These are phyloP conservation scores for Colletotrichum spinosum DNA, from an alignment of 2,329 filamentous ascomycete genomes.

Conservation along the genomic window DNA sequence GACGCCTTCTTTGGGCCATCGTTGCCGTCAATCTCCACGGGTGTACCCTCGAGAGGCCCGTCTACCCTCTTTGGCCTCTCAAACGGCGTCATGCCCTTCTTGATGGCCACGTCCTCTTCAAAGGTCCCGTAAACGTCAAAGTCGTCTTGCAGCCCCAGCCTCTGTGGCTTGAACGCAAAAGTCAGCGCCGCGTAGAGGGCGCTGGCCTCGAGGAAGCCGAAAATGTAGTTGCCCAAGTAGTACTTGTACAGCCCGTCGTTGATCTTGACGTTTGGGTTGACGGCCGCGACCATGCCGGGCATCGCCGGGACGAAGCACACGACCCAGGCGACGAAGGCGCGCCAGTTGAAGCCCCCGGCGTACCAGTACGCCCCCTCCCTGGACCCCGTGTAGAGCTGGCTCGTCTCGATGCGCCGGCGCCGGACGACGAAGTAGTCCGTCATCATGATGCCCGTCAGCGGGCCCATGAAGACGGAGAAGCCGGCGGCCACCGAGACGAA, in stretches of 20 bases:
- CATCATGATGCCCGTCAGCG: conserved; percentile 46
- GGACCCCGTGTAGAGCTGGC: conserved; percentile 49
- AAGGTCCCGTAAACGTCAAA: conserved; percentile 37
- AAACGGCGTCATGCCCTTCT: conserved; percentile 36
- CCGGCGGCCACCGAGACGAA: conserved; percentile 44
- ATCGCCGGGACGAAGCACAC: conserved; percentile 46
- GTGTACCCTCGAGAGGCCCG: conserved; percentile 11
- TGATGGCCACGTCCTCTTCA: conserved; percentile 31
- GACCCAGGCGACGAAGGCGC: conserved; percentile 48
- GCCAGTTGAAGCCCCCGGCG: conserved; percentile 48
- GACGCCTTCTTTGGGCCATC: conserved; percentile 3
- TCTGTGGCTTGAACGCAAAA: conserved; percentile 30
- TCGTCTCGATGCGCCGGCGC: conserved; percentile 49
- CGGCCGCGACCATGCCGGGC: conserved; percentile 42
- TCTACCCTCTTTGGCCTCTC: conserved; percentile 25
- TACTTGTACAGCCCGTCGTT: conserved; percentile 40
- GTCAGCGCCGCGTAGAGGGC: conserved; percentile 31
- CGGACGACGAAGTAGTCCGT: conserved; percentile 47
- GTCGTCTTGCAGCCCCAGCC: conserved; percentile 30
- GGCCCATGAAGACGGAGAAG: conserved; percentile 45
- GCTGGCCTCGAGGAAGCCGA: conserved; percentile 35
- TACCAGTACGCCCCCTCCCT: conserved; percentile 52
- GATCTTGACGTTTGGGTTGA: conserved; percentile 35
- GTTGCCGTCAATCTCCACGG: background rate
- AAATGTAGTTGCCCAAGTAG: conserved; percentile 38